Conservation (phyloP, 495 filamentous ascomycete species). For the Penicillium cosmopolitanum region DNA sequence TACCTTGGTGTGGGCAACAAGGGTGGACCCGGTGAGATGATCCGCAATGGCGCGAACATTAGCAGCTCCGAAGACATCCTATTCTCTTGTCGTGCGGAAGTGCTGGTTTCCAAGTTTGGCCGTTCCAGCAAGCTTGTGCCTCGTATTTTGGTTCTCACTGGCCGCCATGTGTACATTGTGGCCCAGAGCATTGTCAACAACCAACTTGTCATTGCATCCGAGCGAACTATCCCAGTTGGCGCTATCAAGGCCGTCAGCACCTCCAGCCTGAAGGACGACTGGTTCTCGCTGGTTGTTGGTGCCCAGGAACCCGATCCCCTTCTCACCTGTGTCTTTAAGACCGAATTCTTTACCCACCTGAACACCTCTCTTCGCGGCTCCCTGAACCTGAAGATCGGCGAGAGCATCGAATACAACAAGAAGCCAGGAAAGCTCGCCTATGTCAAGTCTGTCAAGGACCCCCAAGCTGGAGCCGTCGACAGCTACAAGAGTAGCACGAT, state of each 20-base stretch:
- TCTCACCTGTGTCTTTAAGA: conserved; percentile 92
- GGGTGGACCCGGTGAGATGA: conserved; percentile 79
- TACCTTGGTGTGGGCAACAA: conserved; percentile 86
- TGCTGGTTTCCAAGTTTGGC: conserved; percentile 91
- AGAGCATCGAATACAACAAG: conserved; percentile 92
- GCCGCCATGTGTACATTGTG: conserved; percentile 82
- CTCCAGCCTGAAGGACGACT: conserved; percentile 86
- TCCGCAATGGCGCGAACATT: conserved; percentile 71
- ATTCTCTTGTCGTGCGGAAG: conserved; percentile 89
- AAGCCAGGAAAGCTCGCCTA: conserved; percentile 90
- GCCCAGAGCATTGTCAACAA: conserved; percentile 81
- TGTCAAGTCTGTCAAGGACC: conserved; percentile 90
- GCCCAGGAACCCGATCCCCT: conserved; percentile 92
- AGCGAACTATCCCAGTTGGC: conserved; percentile 79
- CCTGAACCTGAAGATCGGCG: conserved; percentile 78
- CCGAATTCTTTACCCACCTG: conserved; percentile 94
- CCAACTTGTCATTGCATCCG: conserved; percentile 76
- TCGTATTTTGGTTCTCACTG: conserved; percentile 85
- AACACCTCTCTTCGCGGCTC: conserved; percentile 72
- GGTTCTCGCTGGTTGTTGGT: conserved; percentile 90
- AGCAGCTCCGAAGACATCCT: conserved; percentile 69
- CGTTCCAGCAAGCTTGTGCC: conserved; percentile 91
- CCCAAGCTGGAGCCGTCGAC: conserved; percentile 68
- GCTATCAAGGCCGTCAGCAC: conserved; percentile 83
- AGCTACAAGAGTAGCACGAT: conserved; percentile 92